phyloP scores from a whole-genome alignment of 164 flowering plant species.

The Brasenia schreberi region DNA sequence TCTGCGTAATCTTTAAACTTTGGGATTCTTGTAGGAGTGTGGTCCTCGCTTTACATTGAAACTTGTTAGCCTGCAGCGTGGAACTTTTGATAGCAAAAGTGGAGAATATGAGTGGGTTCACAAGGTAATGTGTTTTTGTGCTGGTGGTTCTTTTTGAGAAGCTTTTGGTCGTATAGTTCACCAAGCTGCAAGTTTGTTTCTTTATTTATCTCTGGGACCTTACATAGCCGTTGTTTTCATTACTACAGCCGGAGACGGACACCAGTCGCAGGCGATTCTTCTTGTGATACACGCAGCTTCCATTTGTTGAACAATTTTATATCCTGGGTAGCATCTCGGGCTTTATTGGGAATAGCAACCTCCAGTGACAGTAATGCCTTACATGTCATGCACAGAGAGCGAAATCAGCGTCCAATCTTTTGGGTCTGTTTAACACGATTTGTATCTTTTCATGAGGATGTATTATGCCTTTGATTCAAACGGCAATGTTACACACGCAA shows the following conservation, averaged over 20 bases:
- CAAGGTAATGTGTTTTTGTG: constrained; percentile 39
- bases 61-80: constrained; percentile 76
- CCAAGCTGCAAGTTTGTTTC: background rate
- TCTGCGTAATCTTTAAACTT: background rate
- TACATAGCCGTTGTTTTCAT: constrained; percentile 7
- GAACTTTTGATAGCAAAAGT: constrained; percentile 87
- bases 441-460: background rate
- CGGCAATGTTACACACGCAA: background rate
- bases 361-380: too few species aligned
- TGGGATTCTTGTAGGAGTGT: constrained; percentile 51
- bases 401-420: constrained; percentile 6
- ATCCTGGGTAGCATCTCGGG: background rate
- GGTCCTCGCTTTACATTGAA: constrained; percentile 91
- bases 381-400: too few species aligned
- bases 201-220: background rate
- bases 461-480: background rate
- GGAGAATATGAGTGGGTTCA: constrained; percentile 98
- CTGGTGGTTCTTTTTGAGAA: background rate
- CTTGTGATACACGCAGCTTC: constrained; percentile 26
- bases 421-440: background rate
- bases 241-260: constrained; percentile 77
- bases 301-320: background rate
- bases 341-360: too few species aligned
- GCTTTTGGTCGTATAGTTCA: background rate
- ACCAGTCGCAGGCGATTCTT: constrained; percentile 93